Percentiles rank a stretch among this genome's conserved stretches.
phyloP scores from a whole-genome alignment of 495 filamentous ascomycete species.

The Penicillium steckii region DNA sequence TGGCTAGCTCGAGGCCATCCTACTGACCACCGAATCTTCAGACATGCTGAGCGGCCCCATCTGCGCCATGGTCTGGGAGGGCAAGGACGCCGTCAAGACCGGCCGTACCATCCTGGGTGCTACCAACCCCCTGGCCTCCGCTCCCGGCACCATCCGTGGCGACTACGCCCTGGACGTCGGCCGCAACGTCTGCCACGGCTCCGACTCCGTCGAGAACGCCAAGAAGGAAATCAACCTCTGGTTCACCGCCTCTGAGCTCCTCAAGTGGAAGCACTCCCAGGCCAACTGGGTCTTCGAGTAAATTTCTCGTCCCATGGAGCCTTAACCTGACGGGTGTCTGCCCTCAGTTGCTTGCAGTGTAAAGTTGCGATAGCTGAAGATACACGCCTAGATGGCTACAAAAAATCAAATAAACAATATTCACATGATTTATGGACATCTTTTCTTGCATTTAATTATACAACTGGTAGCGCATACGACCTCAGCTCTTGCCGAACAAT shows the following conservation, averaged over 20 bases:
- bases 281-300: constrained; percentile 94
- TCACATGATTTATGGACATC: constrained; percentile 15
- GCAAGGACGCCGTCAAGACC: constrained; percentile 95
- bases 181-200: constrained; percentile 99
- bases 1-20: not conserved
- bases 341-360: constrained; percentile 14
- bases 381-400: constrained; percentile 25
- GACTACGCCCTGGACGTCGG: constrained; percentile 82
- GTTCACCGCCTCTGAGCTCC: constrained; percentile 84
- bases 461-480: not conserved
- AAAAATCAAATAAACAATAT: constrained; percentile 27
- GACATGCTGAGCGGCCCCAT: constrained; percentile 98
- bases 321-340: constrained; percentile 17
- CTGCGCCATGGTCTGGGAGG: constrained; percentile 99
- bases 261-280: constrained; percentile 74
- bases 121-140: constrained; percentile 93
- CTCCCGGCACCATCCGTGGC: constrained; percentile 96
- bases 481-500: constrained; percentile 37
- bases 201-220: constrained; percentile 95
- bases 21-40: constrained; percentile 33
- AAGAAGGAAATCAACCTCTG: constrained; percentile 99
- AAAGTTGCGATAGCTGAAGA: constrained; percentile 24
- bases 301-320: constrained; percentile 30
- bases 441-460: not conserved
- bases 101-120: constrained; percentile 93